Base-by-base conservation (phyloP, 129 eudicot species). In the Deinandra increscens region DNA sequence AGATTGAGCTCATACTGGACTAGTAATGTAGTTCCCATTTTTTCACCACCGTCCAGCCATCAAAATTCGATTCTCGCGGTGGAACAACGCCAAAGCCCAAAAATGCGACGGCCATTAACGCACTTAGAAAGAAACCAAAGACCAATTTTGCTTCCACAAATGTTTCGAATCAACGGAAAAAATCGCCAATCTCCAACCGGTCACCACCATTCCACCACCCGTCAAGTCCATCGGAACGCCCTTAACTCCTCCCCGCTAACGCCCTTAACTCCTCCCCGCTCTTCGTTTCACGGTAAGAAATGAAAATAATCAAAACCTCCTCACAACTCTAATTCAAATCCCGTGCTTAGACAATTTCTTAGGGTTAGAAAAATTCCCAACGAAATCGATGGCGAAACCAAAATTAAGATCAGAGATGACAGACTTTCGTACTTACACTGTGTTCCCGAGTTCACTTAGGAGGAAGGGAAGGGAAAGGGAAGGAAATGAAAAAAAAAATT, bases 71-170 rank as follows among this genome's bases (percentile, higher is more conserved):
- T 89, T 92, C 79, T 84, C 98, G 1, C 81, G 96, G 33, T 92
- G 98, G 98, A 86, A 88, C 96, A 88, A 92, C 75, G 87, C 96
- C 67, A 88, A 88, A 88, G 86, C 93, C 51, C 83, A 84, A 26
- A 82, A 88, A 49, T 84, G 76, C 80, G 64, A 33, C 84, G 87
- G 81, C 54, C 81, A 68, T 4, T 78, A 82, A 58, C 88, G 77
- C 53, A 66, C 83, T 15, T 96, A 86, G 74, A 81, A 88, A 46
- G 64, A 88, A 64, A 79, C 79, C 49, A 95, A 92, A 79, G 95
- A 88, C 81, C 75, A 83, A 14, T 71, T 84, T 67, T 89, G 89
- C 20, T 64, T 83, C 78, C 44, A 74, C 43, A 83, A 82, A 50
- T 96, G 98, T 65, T 84, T 80, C 80, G 70, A 88, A 34, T 82